Conservation (phyloP, 2,329 filamentous ascomycete genomes). For the Scytalidium sp. region DNA sequence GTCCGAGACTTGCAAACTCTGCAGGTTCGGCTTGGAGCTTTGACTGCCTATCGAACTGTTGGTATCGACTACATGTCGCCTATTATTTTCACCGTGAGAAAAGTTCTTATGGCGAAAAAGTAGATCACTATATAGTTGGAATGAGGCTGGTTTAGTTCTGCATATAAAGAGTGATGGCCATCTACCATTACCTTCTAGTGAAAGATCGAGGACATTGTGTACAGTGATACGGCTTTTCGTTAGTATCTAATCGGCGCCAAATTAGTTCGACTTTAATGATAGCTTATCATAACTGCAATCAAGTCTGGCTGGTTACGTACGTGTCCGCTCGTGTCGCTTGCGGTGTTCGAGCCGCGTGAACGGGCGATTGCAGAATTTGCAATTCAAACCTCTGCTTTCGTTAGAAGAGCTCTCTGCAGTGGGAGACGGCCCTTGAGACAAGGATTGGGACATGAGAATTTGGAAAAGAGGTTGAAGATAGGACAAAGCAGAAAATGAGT, state of each 20-base stretch:
- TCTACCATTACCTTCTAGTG: neutral
- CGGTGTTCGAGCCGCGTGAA: slow-evolving; percentile 64
- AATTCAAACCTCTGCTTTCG: slow-evolving; percentile 23
- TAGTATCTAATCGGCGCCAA: neutral
- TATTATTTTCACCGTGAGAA: neutral
- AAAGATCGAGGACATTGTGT: neutral
- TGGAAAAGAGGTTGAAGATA: too few species aligned
- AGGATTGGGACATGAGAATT: too few species aligned
- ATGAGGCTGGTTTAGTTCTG: neutral
- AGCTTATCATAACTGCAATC: neutral
- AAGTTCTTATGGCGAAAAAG: neutral
- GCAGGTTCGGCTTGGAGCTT: neutral
- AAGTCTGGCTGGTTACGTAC: slow-evolving; percentile 44
- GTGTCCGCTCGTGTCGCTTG: slow-evolving; percentile 60
- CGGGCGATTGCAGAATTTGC: slow-evolving; percentile 60
- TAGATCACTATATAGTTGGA: neutral
- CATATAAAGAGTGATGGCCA: neutral
- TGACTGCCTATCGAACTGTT: too few species aligned
- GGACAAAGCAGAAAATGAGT: too few species aligned
- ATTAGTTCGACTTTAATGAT: neutral
- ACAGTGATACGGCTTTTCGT: neutral
- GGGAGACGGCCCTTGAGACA: neutral
- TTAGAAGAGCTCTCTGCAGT: neutral
- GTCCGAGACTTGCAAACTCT: neutral
- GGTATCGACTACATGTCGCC: neutral